These are phyloP conservation scores for Ciborinia camelliae DNA, from an alignment of 2,329 filamentous ascomycete species.

Conservation along the genomic window DNA sequence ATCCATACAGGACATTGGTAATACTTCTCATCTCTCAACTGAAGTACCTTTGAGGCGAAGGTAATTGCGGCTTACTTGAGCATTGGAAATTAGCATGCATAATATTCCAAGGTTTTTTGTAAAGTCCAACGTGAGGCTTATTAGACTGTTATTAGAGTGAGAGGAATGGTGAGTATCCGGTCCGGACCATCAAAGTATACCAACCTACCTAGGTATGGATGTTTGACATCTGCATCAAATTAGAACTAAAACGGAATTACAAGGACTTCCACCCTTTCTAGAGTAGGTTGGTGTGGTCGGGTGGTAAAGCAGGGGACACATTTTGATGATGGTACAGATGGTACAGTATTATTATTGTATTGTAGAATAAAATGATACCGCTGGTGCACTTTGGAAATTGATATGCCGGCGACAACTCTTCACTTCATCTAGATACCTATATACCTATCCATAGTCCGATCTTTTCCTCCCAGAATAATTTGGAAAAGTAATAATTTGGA, in stretches of 20 bases:
- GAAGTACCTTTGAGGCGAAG: not conserved
- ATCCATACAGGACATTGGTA: not conserved
- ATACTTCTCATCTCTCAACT: not conserved
- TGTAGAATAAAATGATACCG: not conserved
- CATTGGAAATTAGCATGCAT: not conserved
- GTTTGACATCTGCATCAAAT: slow-evolving; percentile 14
- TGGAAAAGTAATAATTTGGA: not conserved
- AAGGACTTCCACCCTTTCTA: slow-evolving; percentile 1
- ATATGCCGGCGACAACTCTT: too few species aligned
- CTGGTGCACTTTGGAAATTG: not conserved
- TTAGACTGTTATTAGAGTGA: not conserved
- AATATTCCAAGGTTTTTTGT: not conserved
- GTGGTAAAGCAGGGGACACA: not conserved
- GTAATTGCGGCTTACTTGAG: not conserved
- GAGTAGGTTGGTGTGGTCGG: too few species aligned
- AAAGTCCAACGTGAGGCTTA: not conserved
- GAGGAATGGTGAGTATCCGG: not conserved
- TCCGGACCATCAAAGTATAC: not conserved
- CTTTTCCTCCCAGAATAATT: not conserved
- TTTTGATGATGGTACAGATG: not conserved
- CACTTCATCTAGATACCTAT: too few species aligned
- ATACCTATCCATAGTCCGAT: not conserved
- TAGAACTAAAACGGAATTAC: not conserved
- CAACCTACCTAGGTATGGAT: too few species aligned
- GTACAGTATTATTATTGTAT: too few species aligned